Conservation (phyloP, 2,329 filamentous ascomycete species). For the Fusarium mangiferae region DNA sequence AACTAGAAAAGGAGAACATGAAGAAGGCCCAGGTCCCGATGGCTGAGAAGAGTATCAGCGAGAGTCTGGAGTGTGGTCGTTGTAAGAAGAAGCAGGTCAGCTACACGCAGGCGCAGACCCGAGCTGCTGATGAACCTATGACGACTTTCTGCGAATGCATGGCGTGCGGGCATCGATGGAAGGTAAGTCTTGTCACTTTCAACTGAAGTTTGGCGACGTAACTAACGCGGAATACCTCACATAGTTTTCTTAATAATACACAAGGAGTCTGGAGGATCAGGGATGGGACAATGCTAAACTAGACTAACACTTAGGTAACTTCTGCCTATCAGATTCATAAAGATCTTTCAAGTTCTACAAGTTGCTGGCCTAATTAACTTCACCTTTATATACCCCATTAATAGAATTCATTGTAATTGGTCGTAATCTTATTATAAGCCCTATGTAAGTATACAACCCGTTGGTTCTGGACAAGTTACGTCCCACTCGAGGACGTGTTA, state of each 20-base stretch:
- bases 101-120: slow-evolving; percentile 95
- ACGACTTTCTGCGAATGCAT: slow-evolving; percentile 80
- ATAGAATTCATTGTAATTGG: not conserved
- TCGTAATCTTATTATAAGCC: not conserved
- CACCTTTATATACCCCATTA: slow-evolving; percentile 1
- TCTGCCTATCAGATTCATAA: not conserved
- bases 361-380: not conserved
- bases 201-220: slow-evolving; percentile 14
- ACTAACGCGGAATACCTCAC: not conserved
- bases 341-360: not conserved
- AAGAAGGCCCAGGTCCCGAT: slow-evolving; percentile 95
- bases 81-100: slow-evolving; percentile 94
- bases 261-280: not conserved
- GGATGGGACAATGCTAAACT: not conserved
- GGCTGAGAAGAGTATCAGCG: slow-evolving; percentile 89
- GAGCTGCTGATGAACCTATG: slow-evolving; percentile 94
- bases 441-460: not conserved
- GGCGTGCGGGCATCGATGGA: slow-evolving; percentile 76
- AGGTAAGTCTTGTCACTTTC: slow-evolving; percentile 60
- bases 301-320: not conserved
- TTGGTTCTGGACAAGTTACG: not conserved
- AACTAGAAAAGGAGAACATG: slow-evolving; percentile 92
- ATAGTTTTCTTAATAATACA: slow-evolving; percentile 39
- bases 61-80: slow-evolving; percentile 87
- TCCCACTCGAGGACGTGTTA: not conserved